phyloP scores from a whole-genome alignment of 495 filamentous ascomycete genomes.

The Staphylotrichum longicolle region DNA sequence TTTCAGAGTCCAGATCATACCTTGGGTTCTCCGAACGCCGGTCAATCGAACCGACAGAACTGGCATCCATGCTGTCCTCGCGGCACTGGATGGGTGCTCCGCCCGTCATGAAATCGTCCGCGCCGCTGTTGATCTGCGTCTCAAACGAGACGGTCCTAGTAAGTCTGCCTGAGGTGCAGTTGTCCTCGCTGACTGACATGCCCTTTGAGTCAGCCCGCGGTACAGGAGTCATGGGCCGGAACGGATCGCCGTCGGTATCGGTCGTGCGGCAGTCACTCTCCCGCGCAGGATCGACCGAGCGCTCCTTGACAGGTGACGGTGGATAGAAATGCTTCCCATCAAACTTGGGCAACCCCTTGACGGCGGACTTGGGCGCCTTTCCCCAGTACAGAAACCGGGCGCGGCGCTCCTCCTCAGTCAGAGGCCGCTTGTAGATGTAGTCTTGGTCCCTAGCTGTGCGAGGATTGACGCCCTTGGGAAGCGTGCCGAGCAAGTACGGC shows the following conservation, averaged over 20 bases:
- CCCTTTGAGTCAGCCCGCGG: slow-evolving; percentile 27
- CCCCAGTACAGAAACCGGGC: slow-evolving; percentile 54
- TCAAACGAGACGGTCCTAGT: slow-evolving; percentile 25
- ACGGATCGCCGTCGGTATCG: slow-evolving; percentile 40
- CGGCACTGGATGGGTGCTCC: slow-evolving; percentile 14
- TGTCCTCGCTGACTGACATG: slow-evolving; percentile 25
- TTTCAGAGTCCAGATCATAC: slow-evolving; percentile 17
- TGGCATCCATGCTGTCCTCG: slow-evolving; percentile 25
- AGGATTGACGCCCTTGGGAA: slow-evolving; percentile 40
- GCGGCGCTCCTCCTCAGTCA: slow-evolving; percentile 50
- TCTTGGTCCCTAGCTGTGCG: slow-evolving; percentile 37
- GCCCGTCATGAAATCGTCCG: slow-evolving; percentile 16
- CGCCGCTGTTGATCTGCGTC: slow-evolving; percentile 23
- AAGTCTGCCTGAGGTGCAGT: slow-evolving; percentile 17
- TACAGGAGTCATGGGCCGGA: slow-evolving; percentile 33
- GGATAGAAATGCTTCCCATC: slow-evolving; percentile 59
- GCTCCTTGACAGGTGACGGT: slow-evolving; percentile 47
- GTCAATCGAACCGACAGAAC: slow-evolving; percentile 23
- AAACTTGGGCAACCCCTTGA: slow-evolving; percentile 52
- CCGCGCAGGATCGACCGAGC: background rate
- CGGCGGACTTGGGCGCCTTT: slow-evolving; percentile 39
- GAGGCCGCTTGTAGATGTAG: slow-evolving; percentile 46
- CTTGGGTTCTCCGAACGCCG: slow-evolving; percentile 27
- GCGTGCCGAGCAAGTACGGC: slow-evolving; percentile 47
- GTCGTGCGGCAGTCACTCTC: slow-evolving; percentile 21